Evolutionary conservation across 495 filamentous ascomycete species (phyloP), one percentile per base, ranked within the genome.

Genomic region (Amniculicola lignicola): DNA sequence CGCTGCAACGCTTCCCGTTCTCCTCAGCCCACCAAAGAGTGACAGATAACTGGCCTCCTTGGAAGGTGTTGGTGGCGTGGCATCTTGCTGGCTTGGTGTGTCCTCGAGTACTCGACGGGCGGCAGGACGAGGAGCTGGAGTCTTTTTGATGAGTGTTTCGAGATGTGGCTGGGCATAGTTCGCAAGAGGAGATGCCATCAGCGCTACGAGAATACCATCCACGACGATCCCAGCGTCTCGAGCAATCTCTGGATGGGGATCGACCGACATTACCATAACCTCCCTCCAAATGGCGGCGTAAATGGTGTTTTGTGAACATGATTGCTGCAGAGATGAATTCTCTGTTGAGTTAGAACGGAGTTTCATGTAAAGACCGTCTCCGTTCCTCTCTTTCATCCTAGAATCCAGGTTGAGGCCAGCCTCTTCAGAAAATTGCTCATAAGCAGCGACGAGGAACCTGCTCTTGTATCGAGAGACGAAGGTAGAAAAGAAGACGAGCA

Each of bases 241-340:
- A 38, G 92, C 88, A 25, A 96, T 87, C 57, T 97, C 90, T 7
- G 93, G 93, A 67, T 96, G 90, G 19, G 93, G 92, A 60, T 97
- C 93, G 23, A 95, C 89, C 27, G 89, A 89, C 71, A 97, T 74
- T 37, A 91, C 85, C 28, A 96, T 76, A 39, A 95, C 75, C 51
- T 95, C 91, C 67, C 94, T 91, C 93, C 93, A 97, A 51, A 94
- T 85, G 0, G 90, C 86, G 7, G 88, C 85, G 68, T 91, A 96
- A 15, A 95, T 86, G 0, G 89, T 94, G 60, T 94, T 89, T 23
- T 86, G 83, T 10, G 90, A 89, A 10, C 96, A 66, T 4, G 61
- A 62, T 31, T 67, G 67, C 10, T 62, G 37, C n/a, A 11, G 27
- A 28, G 47, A 18, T 1, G 45, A 21, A 18, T 45, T 36, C 0